Evolutionary conservation across 139 green algal species (phyloP), one percentile per base, ranked within the genome.

Genomic region (Chlorella sorokiniana): DNA sequence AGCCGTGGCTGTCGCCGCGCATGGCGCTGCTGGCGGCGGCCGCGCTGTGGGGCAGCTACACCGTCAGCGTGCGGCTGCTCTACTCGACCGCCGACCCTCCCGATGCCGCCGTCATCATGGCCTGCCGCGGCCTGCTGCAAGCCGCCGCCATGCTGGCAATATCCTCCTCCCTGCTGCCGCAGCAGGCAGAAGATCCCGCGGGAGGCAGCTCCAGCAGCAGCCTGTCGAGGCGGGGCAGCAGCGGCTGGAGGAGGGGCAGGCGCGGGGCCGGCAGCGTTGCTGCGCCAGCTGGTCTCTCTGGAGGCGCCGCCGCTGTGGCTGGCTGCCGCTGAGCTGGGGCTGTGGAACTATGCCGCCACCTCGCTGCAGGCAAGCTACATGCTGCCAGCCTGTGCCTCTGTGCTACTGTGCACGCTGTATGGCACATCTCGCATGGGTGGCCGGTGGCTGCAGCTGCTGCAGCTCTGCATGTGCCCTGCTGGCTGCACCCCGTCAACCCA

Each of bases 11-110:
- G 31, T 44, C 35, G 31, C 45, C 70, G 29, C 84, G 84, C 44
- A 51, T 78, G 38, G 51, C 35, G 33, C 48, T 84, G 20, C 65
- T 87, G 16, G 61, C 4, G 0, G 48, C 73, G 0, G 63, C 72
- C 4, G 22, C 75, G 1, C 61, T 88, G 40, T 88, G 82, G 84
- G 84, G 82, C 56, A 81, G 69, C 40, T 85, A 88, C 42, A 33
- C 82, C 0, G 72, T 76, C 8, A 40, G 44, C 3, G 38, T 88
- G 29, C 74, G 79, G 31, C 27, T 83, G 25, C n/a, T 88, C 10
- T 85, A 80, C 18, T 65, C 61, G 9, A 23, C 42, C 4, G 38
- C 35, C 11, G 37, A 42, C 31, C 75, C 76, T 3, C 78, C 84
- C 8, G 63, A 69, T 18, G n/a, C 79, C 18, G 25, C 44, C 1